Evolutionary conservation across 2,329 filamentous ascomycete genomes (phyloP), one percentile per base, ranked within the genome.

Genomic region (Penicillium sp.): DNA sequence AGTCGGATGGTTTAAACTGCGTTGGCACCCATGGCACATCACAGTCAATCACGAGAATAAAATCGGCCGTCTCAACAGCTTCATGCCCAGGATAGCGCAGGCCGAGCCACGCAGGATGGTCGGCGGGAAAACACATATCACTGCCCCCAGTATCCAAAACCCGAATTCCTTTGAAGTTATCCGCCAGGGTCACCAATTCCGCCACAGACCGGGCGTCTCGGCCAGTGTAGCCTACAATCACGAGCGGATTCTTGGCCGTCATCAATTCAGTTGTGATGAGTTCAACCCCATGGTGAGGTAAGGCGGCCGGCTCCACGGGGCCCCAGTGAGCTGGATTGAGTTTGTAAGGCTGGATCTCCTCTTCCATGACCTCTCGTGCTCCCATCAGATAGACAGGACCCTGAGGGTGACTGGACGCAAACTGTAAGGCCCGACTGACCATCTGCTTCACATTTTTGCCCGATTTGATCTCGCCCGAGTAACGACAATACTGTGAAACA

Each of bases 1-100:
- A 68, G 1, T 72, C 66, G 3, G 72, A 75, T 0, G 83, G 83
- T 39, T 76, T 76, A 68, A 79, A 83, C 51, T 82, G 81, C 0
- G 88, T 93, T n/a, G 85, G 83, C 47, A 96, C 90, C 89, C 90
- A 96, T 0, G 90, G 90, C 0, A 95, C 89, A 62, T 96, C 90
- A 54, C 89, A 94, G 67, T 96, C 86, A 25, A 95, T 64, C 2
- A 95, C 84, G 1, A 96, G 57, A 50, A 96, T 94, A 9, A 89
- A 80, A 65, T 96, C 91, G 0, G 90, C 88, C 0, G 81, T 81
- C 49, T 76, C 79, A 63, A 95, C 87, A 37, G 77, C 75, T 2
- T 87, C 81, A 44, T 95, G 86, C 3, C 80, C 76, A 3, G 88
- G 88, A 58, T 84, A 94, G 38, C 83, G 78, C 44, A 93, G 66